Evolutionary conservation across 768 basidiomycete species (phyloP), one percentile per base, ranked within the genome.

Genomic region (Amyloporia xantha): DNA sequence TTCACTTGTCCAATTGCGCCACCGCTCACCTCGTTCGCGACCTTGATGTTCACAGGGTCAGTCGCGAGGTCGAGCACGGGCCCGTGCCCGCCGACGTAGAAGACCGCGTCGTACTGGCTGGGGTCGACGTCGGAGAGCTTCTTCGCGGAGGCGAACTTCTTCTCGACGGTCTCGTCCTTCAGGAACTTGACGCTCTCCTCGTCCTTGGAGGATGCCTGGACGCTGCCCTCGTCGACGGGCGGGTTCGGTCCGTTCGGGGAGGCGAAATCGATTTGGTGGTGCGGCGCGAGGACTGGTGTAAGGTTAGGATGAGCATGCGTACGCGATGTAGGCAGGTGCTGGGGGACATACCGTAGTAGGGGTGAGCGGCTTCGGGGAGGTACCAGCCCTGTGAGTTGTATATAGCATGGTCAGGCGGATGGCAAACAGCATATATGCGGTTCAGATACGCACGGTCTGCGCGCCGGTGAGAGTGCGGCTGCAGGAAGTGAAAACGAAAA

Each of bases 11-110:
- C n/a, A n/a, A n/a, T n/a, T n/a, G n/a, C n/a, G n/a, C n/a, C n/a
- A n/a, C n/a, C 12, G 46, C 57, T 24, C 57, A 78, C 84, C 50
- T 80, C 66, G 20, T 74, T 75, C 23, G 76, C 77, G 42, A 90
- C 69, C 55, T 75, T 71, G 54, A 70, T 72, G 61, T 84, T 84
- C 37, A 67, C 63, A 2, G 71, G 62, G 62, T 89, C 79, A 10
- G 54, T 55, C 1, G 86, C 66, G 33, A 91, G 73, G 63, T 91
- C 88, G 39, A 91, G 70, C 30, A 83, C 77, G 11, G 88, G 86
- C 0, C 86, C 86, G 58, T 88, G 85, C 26, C 89, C 87, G 36
- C 88, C 89, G 48, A 86, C 75, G 59, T 86, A 87, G 66, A 85
- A 89, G 48, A 91, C 68, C 12, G 81, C 88, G 45, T 75, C 80